Base-by-base conservation (phyloP, 2,329 filamentous ascomycete genomes). In the Sodiomyces alkalinus region DNA sequence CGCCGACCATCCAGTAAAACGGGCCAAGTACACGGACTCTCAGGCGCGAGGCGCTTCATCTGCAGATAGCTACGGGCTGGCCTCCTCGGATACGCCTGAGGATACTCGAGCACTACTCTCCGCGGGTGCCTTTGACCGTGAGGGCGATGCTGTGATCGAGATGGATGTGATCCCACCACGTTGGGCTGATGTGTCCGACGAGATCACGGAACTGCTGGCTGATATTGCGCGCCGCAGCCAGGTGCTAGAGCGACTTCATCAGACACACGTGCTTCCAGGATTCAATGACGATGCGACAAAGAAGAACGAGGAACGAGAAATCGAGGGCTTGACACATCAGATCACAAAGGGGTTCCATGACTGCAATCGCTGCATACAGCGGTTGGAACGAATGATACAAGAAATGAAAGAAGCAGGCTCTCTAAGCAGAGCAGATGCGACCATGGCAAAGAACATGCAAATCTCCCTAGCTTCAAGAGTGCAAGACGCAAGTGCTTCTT, bases 281-380 rank as follows among this genome's bases (percentile, higher is more conserved):
- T 98, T 98, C 55, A 85, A 96, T 47, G 90, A 98, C 44, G 87
- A 96, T 42, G 81, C 85, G 30, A 70, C 83, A 22, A 90, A 93
- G 56, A 76, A 65, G 49, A 69, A 71, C 35, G 90, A 98, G 51
- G 90, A 96, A 57, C 60, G 70, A 28, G 77, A 92, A 48, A 98
- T 98, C 44, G 90, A 98, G 58, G 64, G 65, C 36, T 61, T 96
- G 44, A 98, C 90, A 1, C 82, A 92, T 53, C 72, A 80, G 35
- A 90, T 98, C 45, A 98, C 90, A 2, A 72, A 73, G 35, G 71
- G 72, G 23, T 98, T 98, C 47, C 85, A 93, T 45, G 71, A 79
- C 30, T 98, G 90, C 50, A 86, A 96, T 51, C 71, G 73, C 34
- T 78, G 80, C 32, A 93, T 98, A 42, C 74, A 92, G 57, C 70